Evolutionary conservation across 768 basidiomycete species (phyloP), one percentile per base, ranked within the genome.

Genomic region (Boletus tylopilopsis): DNA sequence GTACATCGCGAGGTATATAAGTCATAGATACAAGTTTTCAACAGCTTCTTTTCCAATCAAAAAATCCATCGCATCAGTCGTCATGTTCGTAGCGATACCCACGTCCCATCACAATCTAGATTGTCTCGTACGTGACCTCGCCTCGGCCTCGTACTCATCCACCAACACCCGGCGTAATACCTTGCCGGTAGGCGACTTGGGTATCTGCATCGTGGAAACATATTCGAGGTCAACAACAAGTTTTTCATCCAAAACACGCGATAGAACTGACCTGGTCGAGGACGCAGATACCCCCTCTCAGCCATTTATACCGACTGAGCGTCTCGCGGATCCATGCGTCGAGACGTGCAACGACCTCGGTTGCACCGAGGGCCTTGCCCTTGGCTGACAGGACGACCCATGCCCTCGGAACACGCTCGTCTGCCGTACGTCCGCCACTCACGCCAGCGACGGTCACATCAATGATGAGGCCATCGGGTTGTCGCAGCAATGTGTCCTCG

Each of bases 401-500:
- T 2, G 90, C 90, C 2, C 82, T 78, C 0, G 89, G 88, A 1
- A 85, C 74, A 57, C 81, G 82, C 68, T 90, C 89, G 59, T 89
- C 86, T 0, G 73, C 71, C 0, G 83, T 83, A 4, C 84, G 81
- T 0, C 82, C 85, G 23, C 86, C 86, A 18, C 73, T 76, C 2
- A 92, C 85, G 13, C 89, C 89, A 0, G 84, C 86, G 16, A 91
- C 89, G 2, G 76, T 74, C 13, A 73, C 85, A 53, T 91, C 90
- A 9, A 62, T 66, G 50, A 90, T 77, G 40, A 89, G 73, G 16
- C 70, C 70, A 8, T 75, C 74, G 0, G 87, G 85, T 33, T 90
- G 80, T 0, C 72, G 72, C 18, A 83, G 73, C 2, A 91, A 68
- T 21, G 75, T 76, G 23, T 80, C 73, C 62, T 91, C 90, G 44